Conservation (phyloP, 495 filamentous ascomycete species). For the Penicillium turbatum region DNA sequence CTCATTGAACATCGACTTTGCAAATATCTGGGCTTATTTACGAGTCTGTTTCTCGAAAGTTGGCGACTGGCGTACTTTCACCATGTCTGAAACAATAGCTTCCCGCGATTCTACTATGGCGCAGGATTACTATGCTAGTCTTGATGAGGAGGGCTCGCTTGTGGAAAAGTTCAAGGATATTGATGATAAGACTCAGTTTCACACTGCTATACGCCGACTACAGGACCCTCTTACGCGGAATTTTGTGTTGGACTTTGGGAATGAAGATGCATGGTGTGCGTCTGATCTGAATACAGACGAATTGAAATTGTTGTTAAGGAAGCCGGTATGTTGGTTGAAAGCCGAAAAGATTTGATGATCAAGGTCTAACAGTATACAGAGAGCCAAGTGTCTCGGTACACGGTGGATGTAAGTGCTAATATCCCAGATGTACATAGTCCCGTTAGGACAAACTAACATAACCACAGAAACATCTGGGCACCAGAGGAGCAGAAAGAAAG, state of each 20-base stretch:
- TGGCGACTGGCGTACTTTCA: background rate
- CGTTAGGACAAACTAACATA: conserved; percentile 10
- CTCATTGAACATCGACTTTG: background rate
- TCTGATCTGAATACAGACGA: conserved; percentile 51
- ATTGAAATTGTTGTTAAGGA: conserved; percentile 35
- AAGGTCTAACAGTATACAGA: conserved; percentile 19
- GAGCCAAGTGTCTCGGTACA: conserved; percentile 41
- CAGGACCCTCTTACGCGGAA: conserved; percentile 46
- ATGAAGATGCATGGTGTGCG: conserved; percentile 56
- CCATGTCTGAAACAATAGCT: conserved; percentile 15
- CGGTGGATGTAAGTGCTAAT: conserved; percentile 65
- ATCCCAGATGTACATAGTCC: background rate
- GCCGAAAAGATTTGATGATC: background rate
- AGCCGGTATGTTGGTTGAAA: conserved; percentile 22
- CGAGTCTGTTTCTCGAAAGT: background rate
- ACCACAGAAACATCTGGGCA: conserved; percentile 63
- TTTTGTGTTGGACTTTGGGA: conserved; percentile 71
- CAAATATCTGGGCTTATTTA: background rate
- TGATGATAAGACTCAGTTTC: conserved; percentile 48
- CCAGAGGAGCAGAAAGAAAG: conserved; percentile 56
- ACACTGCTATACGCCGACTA: conserved; percentile 32
- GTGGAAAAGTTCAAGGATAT: conserved; percentile 49
- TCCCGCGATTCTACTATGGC: conserved; percentile 20
- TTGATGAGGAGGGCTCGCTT: conserved; percentile 19
- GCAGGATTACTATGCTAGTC: conserved; percentile 37